Evolutionary conservation across 2,329 filamentous ascomycete species (phyloP), one percentile per base, ranked within the genome.

Genomic region (Arthrobotrys musiformis): DNA sequence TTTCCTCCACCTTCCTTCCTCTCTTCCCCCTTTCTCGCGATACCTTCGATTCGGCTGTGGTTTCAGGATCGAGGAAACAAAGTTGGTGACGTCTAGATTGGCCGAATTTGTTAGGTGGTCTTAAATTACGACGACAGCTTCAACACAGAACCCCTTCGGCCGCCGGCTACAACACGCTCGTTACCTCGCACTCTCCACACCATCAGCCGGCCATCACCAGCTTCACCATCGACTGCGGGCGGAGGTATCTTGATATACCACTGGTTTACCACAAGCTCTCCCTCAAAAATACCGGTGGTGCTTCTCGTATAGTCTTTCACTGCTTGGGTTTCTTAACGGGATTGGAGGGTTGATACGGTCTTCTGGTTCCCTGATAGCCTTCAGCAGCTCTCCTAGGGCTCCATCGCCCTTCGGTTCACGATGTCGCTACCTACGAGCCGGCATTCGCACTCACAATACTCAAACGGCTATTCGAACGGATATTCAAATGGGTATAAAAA

Each of bases 391-490:
- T 22, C 8, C 30, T 17, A 26, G 54, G 28, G 48, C 61, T 56
- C 58, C 28, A 30, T 24, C 24, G 64, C 42, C 26, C 64, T 58
- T 17, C 50, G 19, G 11, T 40, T 24, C 66, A 77, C 17, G 19
- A 77, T 77, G 73, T 70, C 73, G 60, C 58, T 76, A 58, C 70
- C 70, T 19, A 77, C 50, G 2, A 77, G 73, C 42, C 60, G 73
- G 52, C 73, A 77, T 60, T 69, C 66, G 24, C 66, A 77, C 42
- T 67, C 66, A 33, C 61, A 70, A n/a, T 54, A 70, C 35, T 66
- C 66, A 15, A 67, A 67, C 15, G 48, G 33, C 24, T 67, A 67
- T 19, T 56, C 62, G 19, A 77, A 77, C 26, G 73, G 73, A 8
- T 70, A 70, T 19, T 67, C 62, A 15, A 70, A 70, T 19, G 73